phyloP scores from a whole-genome alignment of 495 filamentous ascomycete species.

The Neurospora sp. region DNA sequence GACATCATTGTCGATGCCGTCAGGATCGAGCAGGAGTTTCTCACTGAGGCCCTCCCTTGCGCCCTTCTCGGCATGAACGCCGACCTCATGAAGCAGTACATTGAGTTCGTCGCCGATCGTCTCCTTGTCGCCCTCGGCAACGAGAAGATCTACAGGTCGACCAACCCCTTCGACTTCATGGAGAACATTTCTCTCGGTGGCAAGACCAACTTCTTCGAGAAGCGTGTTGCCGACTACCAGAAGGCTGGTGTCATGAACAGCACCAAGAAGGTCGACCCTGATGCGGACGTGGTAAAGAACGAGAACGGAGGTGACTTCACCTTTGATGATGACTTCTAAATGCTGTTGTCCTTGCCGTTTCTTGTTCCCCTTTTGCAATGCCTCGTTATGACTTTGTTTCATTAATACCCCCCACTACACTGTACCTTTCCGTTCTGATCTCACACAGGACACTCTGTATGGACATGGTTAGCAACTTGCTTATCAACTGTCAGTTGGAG shows the following conservation, averaged over 20 bases:
- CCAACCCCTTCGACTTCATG: constrained; percentile 99
- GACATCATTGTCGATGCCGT: constrained; percentile 92
- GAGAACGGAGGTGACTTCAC: constrained; percentile 69
- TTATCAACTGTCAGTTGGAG: not conserved
- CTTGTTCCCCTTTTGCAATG: not conserved
- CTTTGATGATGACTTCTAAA: constrained; percentile 97
- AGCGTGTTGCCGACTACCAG: constrained; percentile 98
- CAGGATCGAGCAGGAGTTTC: constrained; percentile 91
- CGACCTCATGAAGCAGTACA: constrained; percentile 97
- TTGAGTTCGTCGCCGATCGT: constrained; percentile 97
- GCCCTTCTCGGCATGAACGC: constrained; percentile 96
- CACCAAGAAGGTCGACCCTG: constrained; percentile 64
- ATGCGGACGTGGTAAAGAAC: constrained; percentile 40
- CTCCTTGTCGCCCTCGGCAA: constrained; percentile 87
- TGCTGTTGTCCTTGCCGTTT: constrained; percentile 1
- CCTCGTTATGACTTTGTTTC: constrained; percentile 7
- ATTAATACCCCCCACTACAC: constrained; percentile 7
- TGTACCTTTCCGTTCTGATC: constrained; percentile 2
- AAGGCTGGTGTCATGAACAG: constrained; percentile 97
- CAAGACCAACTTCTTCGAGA: constrained; percentile 99
- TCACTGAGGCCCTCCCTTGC: constrained; percentile 87
- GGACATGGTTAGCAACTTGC: not conserved
- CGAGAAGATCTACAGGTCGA: constrained; percentile 78
- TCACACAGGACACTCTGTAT: not conserved
- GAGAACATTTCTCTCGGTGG: constrained; percentile 96